Conservation (phyloP, 2,329 filamentous ascomycete genomes). For the Emydomyces testavorans region DNA sequence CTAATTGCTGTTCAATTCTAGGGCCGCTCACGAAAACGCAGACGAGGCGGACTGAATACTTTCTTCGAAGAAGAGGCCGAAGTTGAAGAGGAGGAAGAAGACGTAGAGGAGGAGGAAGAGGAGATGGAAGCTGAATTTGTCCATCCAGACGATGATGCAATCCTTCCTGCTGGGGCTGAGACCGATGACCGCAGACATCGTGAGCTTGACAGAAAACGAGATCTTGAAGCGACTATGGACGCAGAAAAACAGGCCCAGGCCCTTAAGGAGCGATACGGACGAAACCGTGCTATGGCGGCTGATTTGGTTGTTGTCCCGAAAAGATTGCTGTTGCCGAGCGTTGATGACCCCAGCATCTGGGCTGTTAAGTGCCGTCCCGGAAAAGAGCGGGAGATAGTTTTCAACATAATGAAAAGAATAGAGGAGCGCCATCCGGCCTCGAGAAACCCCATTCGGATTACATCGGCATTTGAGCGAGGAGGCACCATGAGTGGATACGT, state of each 20-base stretch:
- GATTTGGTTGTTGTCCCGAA: slow-evolving; percentile 73
- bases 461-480: slow-evolving; percentile 82
- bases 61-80: slow-evolving; percentile 98
- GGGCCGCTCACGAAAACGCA: slow-evolving; percentile 67
- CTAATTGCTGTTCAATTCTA: slow-evolving; percentile 24
- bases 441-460: slow-evolving; percentile 72
- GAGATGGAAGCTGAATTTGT: slow-evolving; percentile 77
- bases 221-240: slow-evolving; percentile 77
- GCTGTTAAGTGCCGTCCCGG: slow-evolving; percentile 85
- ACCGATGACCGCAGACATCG: slow-evolving; percentile 86
- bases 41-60: slow-evolving; percentile 60
- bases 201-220: slow-evolving; percentile 83
- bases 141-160: slow-evolving; percentile 79
- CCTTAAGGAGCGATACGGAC: slow-evolving; percentile 77
- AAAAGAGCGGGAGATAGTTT: slow-evolving; percentile 86
- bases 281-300: slow-evolving; percentile 54
- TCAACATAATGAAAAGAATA: slow-evolving; percentile 76
- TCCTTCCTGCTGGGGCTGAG: slow-evolving; percentile 59
- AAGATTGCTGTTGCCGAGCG: slow-evolving; percentile 75
- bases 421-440: slow-evolving; percentile 62
- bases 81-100: slow-evolving; percentile 87
- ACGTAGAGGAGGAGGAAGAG: slow-evolving; percentile 77
- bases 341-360: slow-evolving; percentile 94
- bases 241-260: slow-evolving; percentile 86
- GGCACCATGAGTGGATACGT: slow-evolving; percentile 85